phyloP scores from a whole-genome alignment of 2,329 filamentous ascomycete genomes.

The Pleurostoma richardsiae region DNA sequence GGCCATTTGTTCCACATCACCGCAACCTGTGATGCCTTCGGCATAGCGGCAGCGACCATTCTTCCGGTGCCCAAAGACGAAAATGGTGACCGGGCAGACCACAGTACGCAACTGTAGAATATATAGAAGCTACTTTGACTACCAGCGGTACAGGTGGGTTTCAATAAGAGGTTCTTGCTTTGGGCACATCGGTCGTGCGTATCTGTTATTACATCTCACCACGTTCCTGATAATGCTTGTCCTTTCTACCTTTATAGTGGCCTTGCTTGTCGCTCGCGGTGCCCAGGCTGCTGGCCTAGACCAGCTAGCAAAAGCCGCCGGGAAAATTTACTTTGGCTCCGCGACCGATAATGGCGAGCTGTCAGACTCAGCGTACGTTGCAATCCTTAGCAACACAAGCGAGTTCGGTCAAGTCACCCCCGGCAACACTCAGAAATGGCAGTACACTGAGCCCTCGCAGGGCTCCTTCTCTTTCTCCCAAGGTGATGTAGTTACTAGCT shows the following conservation, averaged over 20 bases:
- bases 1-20: too few species aligned
- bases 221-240: neutral
- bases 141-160: too few species aligned
- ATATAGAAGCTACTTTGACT: too few species aligned
- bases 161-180: too few species aligned
- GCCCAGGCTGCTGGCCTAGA: conserved; percentile 9
- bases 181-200: too few species aligned
- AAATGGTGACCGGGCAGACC: too few species aligned
- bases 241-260: neutral
- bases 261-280: neutral
- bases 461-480: conserved; percentile 52
- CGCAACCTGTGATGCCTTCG: too few species aligned
- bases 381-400: conserved; percentile 45
- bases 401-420: conserved; percentile 64
- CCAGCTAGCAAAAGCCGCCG: conserved; percentile 7
- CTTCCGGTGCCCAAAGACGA: too few species aligned
- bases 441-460: conserved; percentile 52
- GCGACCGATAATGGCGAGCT: conserved; percentile 56
- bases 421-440: conserved; percentile 61
- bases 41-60: too few species aligned
- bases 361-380: conserved; percentile 47
- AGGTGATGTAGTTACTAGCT: conserved; percentile 47
- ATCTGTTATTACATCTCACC: too few species aligned
- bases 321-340: conserved; percentile 53
- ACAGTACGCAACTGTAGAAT: too few species aligned